phyloP scores from a whole-genome alignment of 2,329 filamentous ascomycete species.

The Colletotrichum musicola region DNA sequence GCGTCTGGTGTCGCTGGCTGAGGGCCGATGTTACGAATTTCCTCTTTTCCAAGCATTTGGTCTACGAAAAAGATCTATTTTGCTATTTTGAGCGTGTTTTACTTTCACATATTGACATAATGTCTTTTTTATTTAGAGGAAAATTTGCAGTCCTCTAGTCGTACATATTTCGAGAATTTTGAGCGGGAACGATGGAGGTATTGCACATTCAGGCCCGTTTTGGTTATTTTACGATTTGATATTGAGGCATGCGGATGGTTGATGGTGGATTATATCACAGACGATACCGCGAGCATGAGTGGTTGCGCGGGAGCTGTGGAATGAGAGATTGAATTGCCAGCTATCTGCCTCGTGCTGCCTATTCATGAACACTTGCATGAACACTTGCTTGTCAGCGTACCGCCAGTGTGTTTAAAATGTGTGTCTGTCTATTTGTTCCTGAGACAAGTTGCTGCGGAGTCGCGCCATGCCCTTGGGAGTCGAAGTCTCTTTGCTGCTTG shows the following conservation, averaged over 20 bases:
- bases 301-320: too few relatives aligned
- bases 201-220: slow-evolving; percentile 4
- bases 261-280: too few relatives aligned
- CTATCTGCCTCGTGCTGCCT: too few relatives aligned
- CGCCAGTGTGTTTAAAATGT: too few relatives aligned
- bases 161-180: slow-evolving; percentile 18
- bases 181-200: not conserved
- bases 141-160: not conserved
- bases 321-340: too few relatives aligned
- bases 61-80: not conserved
- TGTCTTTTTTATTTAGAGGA: slow-evolving; percentile 9
- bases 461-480: too few relatives aligned
- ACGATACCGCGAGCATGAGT: too few relatives aligned
- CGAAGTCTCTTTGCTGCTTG: too few relatives aligned
- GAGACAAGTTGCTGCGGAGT: too few relatives aligned
- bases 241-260: not conserved
- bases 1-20: slow-evolving; percentile 34
- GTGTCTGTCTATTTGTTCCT: too few relatives aligned
- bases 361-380: too few relatives aligned
- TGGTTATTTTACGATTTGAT: not conserved
- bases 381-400: too few relatives aligned
- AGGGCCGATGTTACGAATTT: slow-evolving; percentile 8
- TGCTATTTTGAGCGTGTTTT: slow-evolving; percentile 25
- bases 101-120: slow-evolving; percentile 22
- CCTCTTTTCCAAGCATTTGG: not conserved